Conservation (phyloP, 1,284 basidiomycete genomes). For the Puccinia coronata region DNA sequence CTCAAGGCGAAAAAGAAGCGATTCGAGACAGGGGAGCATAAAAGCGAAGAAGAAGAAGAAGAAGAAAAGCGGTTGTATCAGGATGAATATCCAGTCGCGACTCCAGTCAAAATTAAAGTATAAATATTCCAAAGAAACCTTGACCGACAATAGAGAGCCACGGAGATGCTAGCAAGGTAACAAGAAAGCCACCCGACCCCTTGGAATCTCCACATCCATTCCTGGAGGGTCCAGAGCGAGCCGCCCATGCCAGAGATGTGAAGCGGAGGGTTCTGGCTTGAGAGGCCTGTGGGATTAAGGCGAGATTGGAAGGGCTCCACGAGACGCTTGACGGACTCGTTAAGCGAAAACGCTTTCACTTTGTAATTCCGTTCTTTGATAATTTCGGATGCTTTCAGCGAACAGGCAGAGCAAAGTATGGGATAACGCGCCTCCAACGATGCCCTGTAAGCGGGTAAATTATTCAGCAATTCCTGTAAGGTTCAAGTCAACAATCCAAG, state of each 20-base stretch:
- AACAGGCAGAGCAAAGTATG: constrained; percentile 74
- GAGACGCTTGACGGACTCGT: constrained; percentile 21
- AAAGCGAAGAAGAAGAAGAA: background rate
- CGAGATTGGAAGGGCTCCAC: background rate
- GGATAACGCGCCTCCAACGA: constrained; percentile 79
- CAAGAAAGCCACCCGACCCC: constrained; percentile 25
- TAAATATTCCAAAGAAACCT: background rate
- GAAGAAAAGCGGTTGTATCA: background rate
- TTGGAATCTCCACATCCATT: constrained; percentile 44
- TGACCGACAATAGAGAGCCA: constrained; percentile 36
- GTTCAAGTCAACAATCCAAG: constrained; percentile 39
- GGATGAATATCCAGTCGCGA: background rate
- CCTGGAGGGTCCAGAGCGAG: constrained; percentile 36
- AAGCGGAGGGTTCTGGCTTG: background rate
- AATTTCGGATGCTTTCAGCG: constrained; percentile 75
- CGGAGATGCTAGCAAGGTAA: constrained; percentile 30
- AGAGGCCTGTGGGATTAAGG: background rate
- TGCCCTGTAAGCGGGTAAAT: constrained; percentile 70
- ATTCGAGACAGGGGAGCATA: too few relatives aligned
- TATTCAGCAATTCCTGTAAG: constrained; percentile 63
- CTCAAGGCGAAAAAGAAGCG: too few relatives aligned
- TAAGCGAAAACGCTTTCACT: constrained; percentile 74
- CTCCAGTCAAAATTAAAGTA: too few relatives aligned
- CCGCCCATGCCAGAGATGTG: constrained; percentile 42
- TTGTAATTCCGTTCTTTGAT: constrained; percentile 74